These are phyloP conservation scores for Penicillium coprophilum DNA, from an alignment of 495 filamentous ascomycete genomes.

Conservation along the genomic window DNA sequence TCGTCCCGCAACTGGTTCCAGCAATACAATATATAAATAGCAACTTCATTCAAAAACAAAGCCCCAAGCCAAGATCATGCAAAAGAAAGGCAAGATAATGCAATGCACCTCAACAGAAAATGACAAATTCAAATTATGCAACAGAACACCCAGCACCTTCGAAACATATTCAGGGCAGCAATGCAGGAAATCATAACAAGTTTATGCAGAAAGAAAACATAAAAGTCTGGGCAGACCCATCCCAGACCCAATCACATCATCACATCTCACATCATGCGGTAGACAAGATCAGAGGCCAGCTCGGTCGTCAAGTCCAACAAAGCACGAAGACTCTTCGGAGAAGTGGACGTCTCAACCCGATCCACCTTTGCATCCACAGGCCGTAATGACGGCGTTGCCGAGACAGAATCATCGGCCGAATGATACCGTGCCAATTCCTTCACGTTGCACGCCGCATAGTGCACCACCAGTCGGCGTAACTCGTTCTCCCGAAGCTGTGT, in stretches of 20 bases:
- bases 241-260: slow-evolving; percentile 15
- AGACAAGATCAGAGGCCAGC: slow-evolving; percentile 49
- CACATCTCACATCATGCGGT: slow-evolving; percentile 41
- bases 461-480: slow-evolving; percentile 42
- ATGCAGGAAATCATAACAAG: slow-evolving; percentile 7
- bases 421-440: slow-evolving; percentile 43
- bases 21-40: not conserved
- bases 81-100: slow-evolving; percentile 14
- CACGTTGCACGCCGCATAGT: slow-evolving; percentile 48
- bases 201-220: slow-evolving; percentile 2
- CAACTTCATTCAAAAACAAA: not conserved
- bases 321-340: slow-evolving; percentile 34
- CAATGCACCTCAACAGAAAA: slow-evolving; percentile 10
- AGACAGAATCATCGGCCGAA: slow-evolving; percentile 32
- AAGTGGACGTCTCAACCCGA: slow-evolving; percentile 20
- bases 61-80: slow-evolving; percentile 2
- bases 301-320: slow-evolving; percentile 45
- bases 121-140: slow-evolving; percentile 15
- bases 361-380: slow-evolving; percentile 22
- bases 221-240: slow-evolving; percentile 5
- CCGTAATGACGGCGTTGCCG: slow-evolving; percentile 24
- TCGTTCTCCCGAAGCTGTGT: slow-evolving; percentile 50
- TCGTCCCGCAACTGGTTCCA: not conserved
- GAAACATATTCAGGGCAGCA: slow-evolving; percentile 7
- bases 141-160: slow-evolving; percentile 3